Base-by-base conservation (phyloP, 2,329 filamentous ascomycete genomes). In the Monilinia fructigena region DNA sequence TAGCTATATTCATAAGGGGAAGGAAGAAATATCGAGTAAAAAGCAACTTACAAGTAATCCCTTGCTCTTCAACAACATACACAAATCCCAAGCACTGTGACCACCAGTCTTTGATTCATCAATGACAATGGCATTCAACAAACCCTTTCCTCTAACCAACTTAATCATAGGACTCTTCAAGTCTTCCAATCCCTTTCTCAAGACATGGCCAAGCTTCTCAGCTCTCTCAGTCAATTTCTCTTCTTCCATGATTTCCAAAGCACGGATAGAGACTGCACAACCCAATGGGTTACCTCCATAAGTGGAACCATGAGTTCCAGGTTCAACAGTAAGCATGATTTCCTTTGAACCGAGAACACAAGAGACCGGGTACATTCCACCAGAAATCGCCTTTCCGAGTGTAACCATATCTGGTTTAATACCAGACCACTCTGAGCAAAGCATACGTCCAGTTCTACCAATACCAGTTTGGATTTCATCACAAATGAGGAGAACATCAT, bases 391-490 rank as follows among this genome's bases (percentile, higher is more conserved):
- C 82, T 99, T 99, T 76, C 95, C 95, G 45, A 99, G 87, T 58
- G 96, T 89, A 31, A 99, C 90, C 75, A 99, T 85, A 77, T 99
- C 95, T 50, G 94, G 95, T 82, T 94, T 96, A 82, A 99, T 93
- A 72, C 89, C 91, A 66, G 91, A 89, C 93, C 95, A 98, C 80
- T 99, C 88, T 75, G 91, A 90, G 83, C 93, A 97, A 65, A 99
- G 87, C 82, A 99, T 90, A 76, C 90, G 91, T 63, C 95, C 95
- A 23, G 95, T 99, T 70, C 95, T 89, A 65, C 93, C 95, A 76
- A 99, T 97, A 72, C 94, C 94, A 6, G 95, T 99, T 81, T 99
- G 95, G 75, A 99, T 97, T 84, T 99, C 95, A 78, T 99, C 95
- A 78, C 92, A 96, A 78, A 99, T 98, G 76, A 99, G 82, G 58